Evolutionary conservation across 1,139 yeast species (phyloP), one percentile per base, ranked within the genome.

Genomic region (Pichia kudriavzevii): DNA sequence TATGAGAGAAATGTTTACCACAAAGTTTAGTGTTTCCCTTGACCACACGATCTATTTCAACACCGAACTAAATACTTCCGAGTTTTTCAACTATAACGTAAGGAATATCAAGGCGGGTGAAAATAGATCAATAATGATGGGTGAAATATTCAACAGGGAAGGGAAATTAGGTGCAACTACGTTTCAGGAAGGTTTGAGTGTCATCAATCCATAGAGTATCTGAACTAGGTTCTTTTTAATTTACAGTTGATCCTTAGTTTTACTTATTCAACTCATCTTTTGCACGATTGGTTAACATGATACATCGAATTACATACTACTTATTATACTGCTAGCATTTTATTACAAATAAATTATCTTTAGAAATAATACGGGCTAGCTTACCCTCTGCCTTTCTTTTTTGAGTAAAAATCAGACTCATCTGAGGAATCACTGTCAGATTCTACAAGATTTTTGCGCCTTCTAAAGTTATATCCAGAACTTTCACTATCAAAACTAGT

Each of bases 41-140:
- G 88, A 79, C 48, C 87, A 80, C 51, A 60, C 75, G 1, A 67
- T 82, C 15, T 79, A 79, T 53, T 79, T 81, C 60, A 87, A 79
- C 48, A 63, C 63, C 28, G 75, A 69, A 40, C 63, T 73, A 41
- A 68, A 67, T 40, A 41, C 48, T 4, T 66, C 70, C 32, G 62
- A 72, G 22, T 79, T 79, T 77, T 57, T 74, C 53, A 63, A 68
- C 12, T 67, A 70, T 38, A 64, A 71, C 32, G 62, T 73, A 30
- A 62, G 62, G 37, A 68, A 73, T 22, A 58, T 74, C n/a, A 64
- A 76, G 41, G 63, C 77, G 5, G 67, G 68, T 13, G 66, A 68
- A 42, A 71, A 71, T 36, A 64, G 82, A 43, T 75, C 75, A 7
- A 54, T 80, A 30, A 58, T 77, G 45, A 69, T 68, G 44, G 83